Evolutionary conservation across 371 early-diverging fungal species (phyloP), one percentile per base, ranked within the genome.

Genomic region (Mortierella sp.): DNA sequence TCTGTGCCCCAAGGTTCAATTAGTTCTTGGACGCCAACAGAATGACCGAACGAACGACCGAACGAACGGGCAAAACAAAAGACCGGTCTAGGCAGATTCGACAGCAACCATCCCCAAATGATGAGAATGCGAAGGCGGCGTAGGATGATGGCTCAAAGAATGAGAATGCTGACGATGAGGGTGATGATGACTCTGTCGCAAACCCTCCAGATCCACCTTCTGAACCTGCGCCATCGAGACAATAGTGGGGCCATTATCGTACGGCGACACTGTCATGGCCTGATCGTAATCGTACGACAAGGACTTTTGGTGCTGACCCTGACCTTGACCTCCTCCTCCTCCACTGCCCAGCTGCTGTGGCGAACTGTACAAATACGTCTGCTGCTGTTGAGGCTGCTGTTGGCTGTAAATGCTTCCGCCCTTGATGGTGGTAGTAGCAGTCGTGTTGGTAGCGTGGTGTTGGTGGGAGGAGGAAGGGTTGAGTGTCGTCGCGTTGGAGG

Each of bases 131-230:
- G 59, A 28, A 31, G 59, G 28, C 5, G 59, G 59, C 16, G 59
- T 59, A 5, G 26, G 59, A 10, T 26, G 64, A 13, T n/a, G 76
- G 72, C 6, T 40, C 43, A 40, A 40, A 40, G 43, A 40, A 40
- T 51, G 51, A 46, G 8, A 13, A 46, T 11, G 48, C 5, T 46
- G 48, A 34, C 5, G 64, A 59, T 10, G 50, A 50, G 69, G 74
- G 40, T 82, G 73, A 34, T 81, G 77, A 64, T 77, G 80, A 13
- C 53, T 75, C 55, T 84, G 80, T 75, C 81, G 79, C 46, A 85
- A 79, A 1, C 86, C 86, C 26, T 85, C 86, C 53, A 85, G 64
- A 74, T 85, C 86, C 26, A 78, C 86, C 34, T 78, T 81, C 69
- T 85, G 86, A 3, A 85, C 79, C 48, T 81, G 81, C 5, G 72